Percentiles rank a stretch among this genome's conserved stretches.
Evolutionary conservation across 2,329 filamentous ascomycete species (phyloP).

Genomic region (Byssothecium circinans): DNA sequence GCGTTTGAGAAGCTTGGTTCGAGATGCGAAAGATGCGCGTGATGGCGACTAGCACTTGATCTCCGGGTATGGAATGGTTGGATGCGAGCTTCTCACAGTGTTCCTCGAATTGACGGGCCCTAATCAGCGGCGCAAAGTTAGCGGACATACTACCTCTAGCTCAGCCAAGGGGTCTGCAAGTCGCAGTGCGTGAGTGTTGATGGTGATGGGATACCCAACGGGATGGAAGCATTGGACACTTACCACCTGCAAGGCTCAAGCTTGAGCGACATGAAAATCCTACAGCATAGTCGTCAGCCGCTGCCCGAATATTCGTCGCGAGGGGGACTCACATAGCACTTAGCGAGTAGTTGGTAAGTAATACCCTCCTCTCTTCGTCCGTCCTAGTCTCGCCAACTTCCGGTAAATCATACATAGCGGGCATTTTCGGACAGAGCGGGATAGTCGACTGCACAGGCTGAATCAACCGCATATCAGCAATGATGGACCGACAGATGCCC

Average conservation of each 20-base stretch:
- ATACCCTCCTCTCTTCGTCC: slow-evolving; percentile 54
- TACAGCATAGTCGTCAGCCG: slow-evolving; percentile 18
- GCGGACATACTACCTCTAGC: too few relatives aligned
- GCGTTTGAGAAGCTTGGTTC: slow-evolving; percentile 15
- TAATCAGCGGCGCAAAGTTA: background rate
- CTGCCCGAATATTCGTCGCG: background rate
- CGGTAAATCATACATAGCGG: slow-evolving; percentile 2
- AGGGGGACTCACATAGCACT: slow-evolving; percentile 38
- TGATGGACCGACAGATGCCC: slow-evolving; percentile 9
- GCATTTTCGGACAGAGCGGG: slow-evolving; percentile 11
- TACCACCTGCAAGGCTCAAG: slow-evolving; percentile 56
- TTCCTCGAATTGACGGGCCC: slow-evolving; percentile 55
- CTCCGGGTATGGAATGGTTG: slow-evolving; percentile 53
- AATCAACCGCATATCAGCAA: slow-evolving; percentile 12
- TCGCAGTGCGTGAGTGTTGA: background rate
- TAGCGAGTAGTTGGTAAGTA: slow-evolving; percentile 52
- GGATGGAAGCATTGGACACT: slow-evolving; percentile 41
- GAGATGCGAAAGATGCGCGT: slow-evolving; percentile 36
- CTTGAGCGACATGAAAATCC: slow-evolving; percentile 1
- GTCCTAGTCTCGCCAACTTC: slow-evolving; percentile 35
- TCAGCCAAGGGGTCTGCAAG: background rate
- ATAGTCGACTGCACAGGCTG: background rate
- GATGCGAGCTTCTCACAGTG: slow-evolving; percentile 52
- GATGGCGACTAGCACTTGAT: slow-evolving; percentile 52
- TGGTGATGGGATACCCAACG: background rate